Base-by-base conservation (phyloP, 2,329 filamentous ascomycete genomes). In the Whalleya microplaca region DNA sequence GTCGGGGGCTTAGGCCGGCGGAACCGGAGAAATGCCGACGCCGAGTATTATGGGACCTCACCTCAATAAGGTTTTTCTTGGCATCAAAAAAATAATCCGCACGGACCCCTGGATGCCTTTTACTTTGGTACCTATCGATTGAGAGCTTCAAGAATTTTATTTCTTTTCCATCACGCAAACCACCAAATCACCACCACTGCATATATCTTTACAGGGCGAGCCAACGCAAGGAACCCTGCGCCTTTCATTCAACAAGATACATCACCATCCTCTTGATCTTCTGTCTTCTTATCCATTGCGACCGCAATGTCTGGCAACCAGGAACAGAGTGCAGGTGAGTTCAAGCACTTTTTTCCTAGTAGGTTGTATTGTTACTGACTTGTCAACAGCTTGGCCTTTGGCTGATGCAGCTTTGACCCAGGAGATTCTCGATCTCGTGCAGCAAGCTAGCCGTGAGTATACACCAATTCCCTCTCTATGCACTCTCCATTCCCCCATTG, bases 381-480 rank as follows among this genome's bases (percentile, higher is more conserved):
- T 51, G 10, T 23, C 46, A 19, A 42, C 59, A 84, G 86, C 87
- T 64, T 90, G 87, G 87, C 88, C 87, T 60, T 74, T 89, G 73
- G 88, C 89, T 75, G 88, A 91, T 72, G 82, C 85, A 71, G 84
- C 85, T 68, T 82, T 96, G 63, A 85, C 89, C 53, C 88, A 92
- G 80, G 87, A 93, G 74, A 86, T 97, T 63, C 85, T 96, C 62
- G 90, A 96, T 67, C 83, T 92, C 53, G 82, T 93, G 61, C 90
- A 94, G 79, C 87, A 90, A 70, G 86, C 80, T 53, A 80, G 77
- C 44, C 80, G 72, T 75, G 66, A 63, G 73, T 71, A 56, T 53
- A 40, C 32, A 14, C 9, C 27, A 27, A 3, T 29, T 7, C 16
- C 42, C 21, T 37, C 14, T 45, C 27, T 7, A 41, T 8, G 1